Percentiles rank a stretch among this genome's conserved stretches.
These are phyloP conservation scores for Fusarium cyanostomum DNA, from an alignment of 2,329 filamentous ascomycete genomes.

Conservation along the genomic window DNA sequence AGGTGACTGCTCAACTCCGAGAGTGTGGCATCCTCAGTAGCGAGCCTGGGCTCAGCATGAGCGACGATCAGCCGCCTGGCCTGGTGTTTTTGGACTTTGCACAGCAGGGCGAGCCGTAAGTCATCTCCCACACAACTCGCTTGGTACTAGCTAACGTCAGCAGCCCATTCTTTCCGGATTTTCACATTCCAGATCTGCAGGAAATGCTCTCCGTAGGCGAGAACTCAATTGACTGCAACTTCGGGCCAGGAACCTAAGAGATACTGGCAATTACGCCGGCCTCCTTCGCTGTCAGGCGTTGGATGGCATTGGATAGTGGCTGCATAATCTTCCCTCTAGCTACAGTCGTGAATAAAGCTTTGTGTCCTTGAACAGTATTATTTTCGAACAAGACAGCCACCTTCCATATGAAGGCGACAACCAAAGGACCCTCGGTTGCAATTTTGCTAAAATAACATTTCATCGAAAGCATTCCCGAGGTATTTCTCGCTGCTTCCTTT, in stretches of 20 bases:
- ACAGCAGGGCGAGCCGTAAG: conserved; percentile 8
- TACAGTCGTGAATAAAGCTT: no score
- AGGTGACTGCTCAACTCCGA: conserved; percentile 11
- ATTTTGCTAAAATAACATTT: not conserved
- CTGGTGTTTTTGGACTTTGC: conserved; percentile 11
- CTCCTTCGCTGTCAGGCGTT: rapidly evolving
- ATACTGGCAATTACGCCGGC: no score
- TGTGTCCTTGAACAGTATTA: no score
- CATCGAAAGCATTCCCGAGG: not conserved
- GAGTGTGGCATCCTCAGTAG: conserved; percentile 8
- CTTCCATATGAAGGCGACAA: not conserved
- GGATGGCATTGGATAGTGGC: not conserved
- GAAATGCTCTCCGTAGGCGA: conserved; percentile 6
- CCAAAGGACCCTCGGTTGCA: not conserved
- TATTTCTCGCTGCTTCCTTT: not conserved
- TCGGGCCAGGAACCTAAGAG: not conserved
- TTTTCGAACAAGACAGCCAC: no score
- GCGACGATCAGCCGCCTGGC: not conserved
- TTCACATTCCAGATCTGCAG: conserved; percentile 10
- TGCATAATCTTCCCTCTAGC: not conserved
- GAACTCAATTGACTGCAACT: not conserved
- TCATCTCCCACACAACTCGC: not conserved
- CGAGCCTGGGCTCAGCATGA: not conserved
- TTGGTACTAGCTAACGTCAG: not conserved
- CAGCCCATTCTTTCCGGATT: conserved; percentile 4